A percentile compares a stretch with the other conserved stretches of the same genome.
phyloP scores from a whole-genome alignment of 371 early-diverging fungal genomes.

The Mucor racemosus region DNA sequence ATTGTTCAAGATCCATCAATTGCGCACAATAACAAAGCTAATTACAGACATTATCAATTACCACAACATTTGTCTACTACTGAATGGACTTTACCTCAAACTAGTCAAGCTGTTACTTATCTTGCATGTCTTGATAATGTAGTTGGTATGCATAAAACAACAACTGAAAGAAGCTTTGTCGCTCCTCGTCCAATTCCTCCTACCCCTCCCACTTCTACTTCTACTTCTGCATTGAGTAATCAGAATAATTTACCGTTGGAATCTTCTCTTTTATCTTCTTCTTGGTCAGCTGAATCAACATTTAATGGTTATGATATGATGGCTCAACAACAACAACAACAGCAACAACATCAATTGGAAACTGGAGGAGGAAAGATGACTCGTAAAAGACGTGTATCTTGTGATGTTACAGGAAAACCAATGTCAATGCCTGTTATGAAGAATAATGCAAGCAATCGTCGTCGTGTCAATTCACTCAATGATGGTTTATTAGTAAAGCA shows the following conservation, averaged over 20 bases:
- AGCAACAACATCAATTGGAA: background rate
- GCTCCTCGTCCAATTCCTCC: conserved; percentile 19
- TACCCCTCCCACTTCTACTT: background rate
- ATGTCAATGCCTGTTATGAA: conserved; percentile 29
- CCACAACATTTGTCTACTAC: conserved; percentile 19
- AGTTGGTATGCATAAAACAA: conserved; percentile 78
- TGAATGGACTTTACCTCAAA: conserved; percentile 48
- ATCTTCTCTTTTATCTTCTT: background rate
- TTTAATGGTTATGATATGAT: conserved; percentile 19
- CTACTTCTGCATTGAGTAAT: conserved; percentile 4
- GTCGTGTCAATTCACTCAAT: conserved; percentile 50
- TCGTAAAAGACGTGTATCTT: conserved; percentile 53
- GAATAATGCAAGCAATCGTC: conserved; percentile 32
- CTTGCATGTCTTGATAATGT: conserved; percentile 79
- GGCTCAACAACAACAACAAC: conserved; percentile 22
- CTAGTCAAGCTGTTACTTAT: conserved; percentile 62
- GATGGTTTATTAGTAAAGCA: conserved; percentile 24
- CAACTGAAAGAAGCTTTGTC: conserved; percentile 51
- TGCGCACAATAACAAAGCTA: conserved; percentile 37
- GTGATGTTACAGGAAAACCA: conserved; percentile 43
- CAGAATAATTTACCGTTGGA: background rate
- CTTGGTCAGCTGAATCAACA: conserved; percentile 22
- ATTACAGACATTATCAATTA: conserved; percentile 26
- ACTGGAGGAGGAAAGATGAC: conserved; percentile 34
- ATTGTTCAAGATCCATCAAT: conserved; percentile 60